Base-by-base conservation (phyloP, 78 protist species). In the Dictyostelium capitatum region DNA sequence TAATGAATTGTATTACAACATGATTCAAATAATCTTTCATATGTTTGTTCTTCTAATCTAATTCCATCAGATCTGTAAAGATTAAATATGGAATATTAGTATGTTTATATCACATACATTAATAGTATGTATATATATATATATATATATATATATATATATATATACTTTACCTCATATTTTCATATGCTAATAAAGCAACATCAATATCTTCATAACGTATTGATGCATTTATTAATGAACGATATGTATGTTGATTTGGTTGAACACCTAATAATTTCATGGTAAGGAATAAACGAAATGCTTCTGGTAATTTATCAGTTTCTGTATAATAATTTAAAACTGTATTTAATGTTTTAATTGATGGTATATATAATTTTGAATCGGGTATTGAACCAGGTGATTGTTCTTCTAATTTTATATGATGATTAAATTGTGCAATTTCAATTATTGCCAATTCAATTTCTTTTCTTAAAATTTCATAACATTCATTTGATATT, bases 151-250 rank as follows among this genome's bases (percentile, higher is more conserved):
- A 72, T 72, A n/a, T 46, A 46, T 32, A 12, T 14, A 67, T 23
- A 7, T 32, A 67, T 25, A 32, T 32, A 25, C 9, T 25, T 62
- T 80, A 80, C 90, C 90, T 69, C 84, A 87, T 77, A 51, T 87
- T 87, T 77, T 87, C 93, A 51, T 57, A 87, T 1, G 79, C 83
- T 11, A 87, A 28, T 28, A 87, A 37, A 1, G 93, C 93, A 7
- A 87, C 41, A 48, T 87, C 93, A 19, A 87, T 87, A 64, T 87
- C 93, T 77, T 87, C 93, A 47, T 87, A 87, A 64, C 93, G 93
- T 6, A 87, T 17, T 14, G 93, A 74, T 11, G 93, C 93, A 32
- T 87, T 87, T 62, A 87, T 87, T 15, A 87, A 54, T 11, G 93
- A 87, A 14, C 93, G 17, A 50, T 87, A 87, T 4, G 93, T 87